Evolutionary conservation across 139 green algal genomes (phyloP).

Genomic region (Haematococcus lacustris): DNA sequence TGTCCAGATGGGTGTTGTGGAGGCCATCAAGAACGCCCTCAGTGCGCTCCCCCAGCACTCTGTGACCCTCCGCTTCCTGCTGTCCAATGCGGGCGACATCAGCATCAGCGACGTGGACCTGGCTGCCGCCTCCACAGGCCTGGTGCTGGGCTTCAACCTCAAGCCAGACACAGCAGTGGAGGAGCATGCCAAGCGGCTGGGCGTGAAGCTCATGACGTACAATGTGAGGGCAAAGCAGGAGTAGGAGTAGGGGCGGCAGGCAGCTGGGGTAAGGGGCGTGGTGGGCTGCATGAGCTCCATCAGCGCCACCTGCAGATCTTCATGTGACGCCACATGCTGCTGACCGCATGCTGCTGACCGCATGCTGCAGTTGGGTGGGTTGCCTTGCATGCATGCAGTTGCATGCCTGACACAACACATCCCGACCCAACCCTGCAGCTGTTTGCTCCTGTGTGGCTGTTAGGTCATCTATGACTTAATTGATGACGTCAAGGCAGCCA

Average conservation of each 20-base stretch:
- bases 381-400: too few relatives aligned
- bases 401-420: too few relatives aligned
- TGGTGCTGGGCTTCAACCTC: constrained; percentile 80
- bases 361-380: too few relatives aligned
- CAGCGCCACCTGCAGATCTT: too few relatives aligned
- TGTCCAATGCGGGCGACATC: constrained; percentile 73
- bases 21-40: constrained; percentile 86
- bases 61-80: constrained; percentile 85
- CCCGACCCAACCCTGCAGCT: too few relatives aligned
- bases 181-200: constrained; percentile 64
- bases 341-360: too few relatives aligned
- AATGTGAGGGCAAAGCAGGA: constrained; percentile 15
- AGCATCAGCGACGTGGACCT: constrained; percentile 85
- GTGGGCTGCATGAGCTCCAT: too few relatives aligned
- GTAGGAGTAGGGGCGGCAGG: neutral
- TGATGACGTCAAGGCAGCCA: constrained; percentile 88
- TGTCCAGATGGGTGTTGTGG: constrained; percentile 76
- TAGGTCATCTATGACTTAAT: constrained; percentile 95
- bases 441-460: too few relatives aligned
- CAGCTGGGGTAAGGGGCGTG: neutral
- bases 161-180: constrained; percentile 54
- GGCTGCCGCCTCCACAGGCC: constrained; percentile 50
- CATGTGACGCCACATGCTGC: too few relatives aligned
- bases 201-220: constrained; percentile 36
- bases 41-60: constrained; percentile 76